phyloP scores from a whole-genome alignment of 371 early-diverging fungal genomes.

The Mucor sp. region DNA sequence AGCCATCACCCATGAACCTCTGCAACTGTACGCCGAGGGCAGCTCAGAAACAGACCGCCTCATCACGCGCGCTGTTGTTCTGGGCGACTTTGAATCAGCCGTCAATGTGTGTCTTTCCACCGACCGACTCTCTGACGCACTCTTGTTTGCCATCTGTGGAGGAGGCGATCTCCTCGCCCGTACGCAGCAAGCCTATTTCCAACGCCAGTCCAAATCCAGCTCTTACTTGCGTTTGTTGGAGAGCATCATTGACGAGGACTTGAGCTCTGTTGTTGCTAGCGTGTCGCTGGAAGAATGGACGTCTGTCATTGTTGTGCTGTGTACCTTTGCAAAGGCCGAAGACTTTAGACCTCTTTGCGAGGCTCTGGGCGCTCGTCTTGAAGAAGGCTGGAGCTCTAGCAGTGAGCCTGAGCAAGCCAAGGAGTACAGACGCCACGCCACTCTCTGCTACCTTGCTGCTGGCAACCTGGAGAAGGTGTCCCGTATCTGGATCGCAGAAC shows the following conservation, averaged over 20 bases:
- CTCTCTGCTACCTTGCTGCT: slow-evolving; percentile 88
- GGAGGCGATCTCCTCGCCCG: slow-evolving; percentile 80
- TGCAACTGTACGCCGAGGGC: not conserved
- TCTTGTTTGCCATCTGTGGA: slow-evolving; percentile 88
- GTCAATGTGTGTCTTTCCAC: slow-evolving; percentile 84
- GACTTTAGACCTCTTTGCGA: slow-evolving; percentile 72
- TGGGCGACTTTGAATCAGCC: slow-evolving; percentile 92
- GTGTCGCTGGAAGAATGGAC: slow-evolving; percentile 84
- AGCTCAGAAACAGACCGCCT: slow-evolving; percentile 39
- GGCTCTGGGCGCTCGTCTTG: slow-evolving; percentile 69
- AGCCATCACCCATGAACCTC: slow-evolving; percentile 41
- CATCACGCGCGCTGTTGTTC: slow-evolving; percentile 80
- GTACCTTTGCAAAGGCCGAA: slow-evolving; percentile 83
- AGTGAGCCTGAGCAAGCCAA: slow-evolving; percentile 42
- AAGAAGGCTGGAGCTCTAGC: slow-evolving; percentile 41
- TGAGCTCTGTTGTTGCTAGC: slow-evolving; percentile 78
- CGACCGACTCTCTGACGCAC: slow-evolving; percentile 87
- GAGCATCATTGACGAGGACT: slow-evolving; percentile 74
- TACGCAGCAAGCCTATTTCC: slow-evolving; percentile 86
- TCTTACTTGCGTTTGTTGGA: slow-evolving; percentile 82
- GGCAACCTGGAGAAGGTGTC: slow-evolving; percentile 89
- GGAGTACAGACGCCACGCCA: slow-evolving; percentile 64
- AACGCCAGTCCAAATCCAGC: slow-evolving; percentile 43
- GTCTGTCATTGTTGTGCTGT: slow-evolving; percentile 85
- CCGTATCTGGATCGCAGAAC: slow-evolving; percentile 77